These are phyloP conservation scores for Bruguiera gymnorhiza DNA, from an alignment of 345 rosid genomes.

Conservation along the genomic window DNA sequence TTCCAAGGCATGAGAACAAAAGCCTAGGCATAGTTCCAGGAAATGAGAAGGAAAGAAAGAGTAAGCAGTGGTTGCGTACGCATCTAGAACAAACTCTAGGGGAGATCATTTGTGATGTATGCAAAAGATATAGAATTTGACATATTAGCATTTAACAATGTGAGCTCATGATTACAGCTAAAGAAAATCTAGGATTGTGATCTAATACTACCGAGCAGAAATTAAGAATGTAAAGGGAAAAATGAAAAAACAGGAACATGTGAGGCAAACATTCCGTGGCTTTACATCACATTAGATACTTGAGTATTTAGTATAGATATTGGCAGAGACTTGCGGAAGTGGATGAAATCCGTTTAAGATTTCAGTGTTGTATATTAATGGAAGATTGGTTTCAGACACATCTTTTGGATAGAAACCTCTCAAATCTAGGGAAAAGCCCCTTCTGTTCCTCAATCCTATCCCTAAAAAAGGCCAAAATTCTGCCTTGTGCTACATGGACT, in stretches of 20 bases:
- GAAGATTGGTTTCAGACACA: slow-evolving; percentile 32
- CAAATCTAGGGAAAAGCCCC: slow-evolving; percentile 30
- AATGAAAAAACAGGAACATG: slow-evolving; percentile 6
- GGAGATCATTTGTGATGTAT: slow-evolving; percentile 35
- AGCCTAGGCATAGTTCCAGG: not conserved
- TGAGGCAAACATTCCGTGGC: slow-evolving; percentile 14
- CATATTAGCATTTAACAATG: slow-evolving; percentile 16
- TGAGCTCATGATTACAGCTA: slow-evolving; percentile 22
- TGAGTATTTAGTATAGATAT: slow-evolving; percentile 52
- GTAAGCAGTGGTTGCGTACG: slow-evolving; percentile 21
- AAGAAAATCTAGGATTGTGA: slow-evolving; percentile 36
- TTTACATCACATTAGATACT: slow-evolving; percentile 25
- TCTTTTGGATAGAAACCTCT: slow-evolving; percentile 31
- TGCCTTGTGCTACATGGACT: slow-evolving; percentile 26
- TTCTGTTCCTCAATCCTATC: slow-evolving; percentile 36
- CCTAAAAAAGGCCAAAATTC: slow-evolving; percentile 50
- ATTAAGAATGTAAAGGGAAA: not conserved
- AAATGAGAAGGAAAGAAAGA: slow-evolving; percentile 7
- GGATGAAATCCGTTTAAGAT: slow-evolving; percentile 18
- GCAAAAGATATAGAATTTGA: slow-evolving; percentile 35
- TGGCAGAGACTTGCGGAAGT: slow-evolving; percentile 22
- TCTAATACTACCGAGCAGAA: slow-evolving; percentile 18
- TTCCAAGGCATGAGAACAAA: slow-evolving; percentile 11
- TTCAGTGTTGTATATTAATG: slow-evolving; percentile 25
- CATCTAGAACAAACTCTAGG: slow-evolving; percentile 20